Evolutionary conservation across 805 yeast species (phyloP), one percentile per base, ranked within the genome.

Genomic region (Saturnispora galanensis): DNA sequence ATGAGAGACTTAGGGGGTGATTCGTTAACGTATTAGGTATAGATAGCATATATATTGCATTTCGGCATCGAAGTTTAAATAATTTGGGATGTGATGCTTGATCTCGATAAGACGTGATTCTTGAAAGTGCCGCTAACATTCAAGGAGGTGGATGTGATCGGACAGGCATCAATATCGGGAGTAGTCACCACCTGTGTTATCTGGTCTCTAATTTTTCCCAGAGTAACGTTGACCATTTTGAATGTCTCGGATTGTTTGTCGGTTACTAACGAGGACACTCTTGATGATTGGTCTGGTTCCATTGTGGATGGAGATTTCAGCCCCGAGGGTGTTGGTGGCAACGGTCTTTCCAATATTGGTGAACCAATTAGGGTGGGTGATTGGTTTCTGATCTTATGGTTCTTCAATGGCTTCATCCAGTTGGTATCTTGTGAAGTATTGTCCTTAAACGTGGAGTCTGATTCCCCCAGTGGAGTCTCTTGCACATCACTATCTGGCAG

Each of bases 401-500:
- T 49, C 30, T 42, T 42, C 13, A 49, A 39, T 10, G 55, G 55
- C 33, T 48, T 52, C 46, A 52, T 39, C 55, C 55, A 52, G n/a
- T 50, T 40, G 5, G 40, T 41, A 35, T 48, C 42, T 31, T 21
- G 26, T 5, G 26, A 21, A 21, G 26, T 5, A 21, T 21, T 21
- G 26, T 21, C 26, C 26, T 5, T 21, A 21, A 21, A 21, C 26
- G 26, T 5, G 8, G 26, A 8, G 26, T 6, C 26, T 21, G 26
- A 21, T 21, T 21, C 26, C 8, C 8, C 26, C 26, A 21, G 8
- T 21, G 26, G 8, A 21, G 26, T 6, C 7, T 21, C 26, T 21
- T 21, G 8, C 8, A 21, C 26, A 21, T 21, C 26, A 21, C 26
- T 5, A 5, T 21, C 26, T 21, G 44, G n/a, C 7, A 49, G 2